phyloP scores from a whole-genome alignment of 2,329 filamentous ascomycete species.

The Canariomyces notabilis region DNA sequence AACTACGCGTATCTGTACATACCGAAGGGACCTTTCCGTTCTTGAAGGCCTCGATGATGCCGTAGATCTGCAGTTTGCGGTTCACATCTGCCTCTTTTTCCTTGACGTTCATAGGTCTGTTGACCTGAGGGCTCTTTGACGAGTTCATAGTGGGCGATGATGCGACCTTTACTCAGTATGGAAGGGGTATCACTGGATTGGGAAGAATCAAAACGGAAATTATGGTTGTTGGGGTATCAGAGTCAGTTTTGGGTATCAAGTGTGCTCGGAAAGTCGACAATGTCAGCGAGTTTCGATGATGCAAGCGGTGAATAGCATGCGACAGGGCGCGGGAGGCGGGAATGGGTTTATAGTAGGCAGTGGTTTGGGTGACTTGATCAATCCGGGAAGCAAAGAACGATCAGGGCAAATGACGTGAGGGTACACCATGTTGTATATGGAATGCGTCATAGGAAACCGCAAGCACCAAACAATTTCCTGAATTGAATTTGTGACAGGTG shows the following conservation, averaged over 20 bases:
- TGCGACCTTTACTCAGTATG: background rate
- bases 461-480: conserved; percentile 8
- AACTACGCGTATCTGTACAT: conserved; percentile 31
- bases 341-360: background rate
- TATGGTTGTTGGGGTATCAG: conserved; percentile 8
- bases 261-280: background rate
- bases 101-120: conserved; percentile 67
- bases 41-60: conserved; percentile 80
- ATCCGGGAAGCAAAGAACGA: background rate
- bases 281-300: background rate
- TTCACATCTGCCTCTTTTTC: conserved; percentile 83
- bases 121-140: conserved; percentile 44
- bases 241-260: conserved; percentile 5
- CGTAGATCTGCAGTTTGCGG: conserved; percentile 90
- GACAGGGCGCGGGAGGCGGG: background rate
- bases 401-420: conserved; percentile 14
- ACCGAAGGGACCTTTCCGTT: conserved; percentile 87
- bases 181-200: conserved; percentile 1
- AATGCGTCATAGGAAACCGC: conserved; percentile 22
- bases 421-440: conserved; percentile 1
- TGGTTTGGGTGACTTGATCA: background rate
- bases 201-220: background rate
- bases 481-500: conserved; percentile 1
- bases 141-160: conserved; percentile 20
- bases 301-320: background rate